Percentiles rank a stretch among this genome's conserved stretches.
phyloP scores from a whole-genome alignment of 352 stramenopile species.

The Thraustochytrium sp. region DNA sequence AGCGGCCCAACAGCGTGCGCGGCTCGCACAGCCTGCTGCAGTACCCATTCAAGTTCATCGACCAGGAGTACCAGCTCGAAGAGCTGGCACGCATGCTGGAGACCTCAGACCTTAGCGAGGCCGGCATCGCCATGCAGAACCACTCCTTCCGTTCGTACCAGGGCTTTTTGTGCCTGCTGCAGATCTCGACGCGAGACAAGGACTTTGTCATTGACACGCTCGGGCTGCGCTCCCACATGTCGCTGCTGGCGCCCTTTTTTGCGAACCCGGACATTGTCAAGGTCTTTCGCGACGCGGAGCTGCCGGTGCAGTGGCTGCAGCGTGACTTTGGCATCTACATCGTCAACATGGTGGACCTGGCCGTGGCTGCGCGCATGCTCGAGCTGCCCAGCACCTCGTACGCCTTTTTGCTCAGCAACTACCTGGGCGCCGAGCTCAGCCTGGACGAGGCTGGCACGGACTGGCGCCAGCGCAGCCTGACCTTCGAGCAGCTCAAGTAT shows the following conservation, averaged over 20 bases:
- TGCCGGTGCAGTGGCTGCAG: conserved; percentile 96
- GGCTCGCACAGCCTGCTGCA: neutral
- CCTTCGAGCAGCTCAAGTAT: conserved; percentile 76
- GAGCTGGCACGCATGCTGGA: neutral
- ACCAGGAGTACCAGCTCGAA: conserved; percentile 20
- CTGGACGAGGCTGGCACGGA: conserved; percentile 96
- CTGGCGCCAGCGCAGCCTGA: conserved; percentile 78
- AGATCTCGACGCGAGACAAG: conserved; percentile 68
- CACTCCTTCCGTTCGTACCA: conserved; percentile 94
- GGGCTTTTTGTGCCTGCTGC: conserved; percentile 95
- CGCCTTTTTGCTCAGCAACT: conserved; percentile 71
- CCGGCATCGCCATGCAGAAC: conserved; percentile 66
- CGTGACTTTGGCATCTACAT: conserved; percentile 96
- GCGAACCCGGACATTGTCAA: conserved; percentile 93
- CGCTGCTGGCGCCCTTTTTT: conserved; percentile 81
- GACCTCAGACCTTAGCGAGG: conserved; percentile 16
- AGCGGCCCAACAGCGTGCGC: neutral
- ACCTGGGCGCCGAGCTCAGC: conserved; percentile 77
- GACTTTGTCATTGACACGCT: conserved; percentile 97
- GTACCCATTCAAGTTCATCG: conserved; percentile 10
- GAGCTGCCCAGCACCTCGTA: conserved; percentile 58
- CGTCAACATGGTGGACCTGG: conserved; percentile 98
- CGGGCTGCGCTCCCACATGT: conserved; percentile 75
- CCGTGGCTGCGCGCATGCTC: conserved; percentile 62
- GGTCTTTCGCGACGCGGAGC: conserved; percentile 94